Percentiles rank a stretch among this genome's conserved stretches.
phyloP scores from a whole-genome alignment of 2,329 filamentous ascomycete species.

The Ambrosiella xylebori region DNA sequence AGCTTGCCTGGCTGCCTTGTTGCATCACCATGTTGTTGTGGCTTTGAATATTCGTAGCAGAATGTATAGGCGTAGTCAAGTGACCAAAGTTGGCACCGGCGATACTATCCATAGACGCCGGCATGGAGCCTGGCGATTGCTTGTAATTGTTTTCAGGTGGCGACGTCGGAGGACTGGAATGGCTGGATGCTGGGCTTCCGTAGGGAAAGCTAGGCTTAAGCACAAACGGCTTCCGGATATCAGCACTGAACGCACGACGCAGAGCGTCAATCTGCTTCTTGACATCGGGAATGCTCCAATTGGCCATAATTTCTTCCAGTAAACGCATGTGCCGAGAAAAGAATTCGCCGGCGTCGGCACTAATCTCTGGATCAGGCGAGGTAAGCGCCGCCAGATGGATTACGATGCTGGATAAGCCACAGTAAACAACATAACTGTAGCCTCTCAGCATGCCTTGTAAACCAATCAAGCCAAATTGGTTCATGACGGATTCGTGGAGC shows the following conservation, averaged over 20 bases:
- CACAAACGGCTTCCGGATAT: conserved; percentile 70
- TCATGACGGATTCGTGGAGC: conserved; percentile 67
- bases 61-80: conserved; percentile 1
- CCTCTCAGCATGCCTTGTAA: conserved; percentile 84
- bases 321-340: conserved; percentile 91
- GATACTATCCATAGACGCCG: conserved; percentile 5
- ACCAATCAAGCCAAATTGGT: conserved; percentile 60
- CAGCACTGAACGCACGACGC: conserved; percentile 78
- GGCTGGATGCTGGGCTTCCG: conserved; percentile 54
- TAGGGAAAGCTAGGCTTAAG: conserved; percentile 78
- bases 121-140: conserved; percentile 6
- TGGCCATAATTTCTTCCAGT: conserved; percentile 64
- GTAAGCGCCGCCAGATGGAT: conserved; percentile 85
- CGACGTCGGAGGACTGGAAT: conserved; percentile 45
- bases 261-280: conserved; percentile 79
- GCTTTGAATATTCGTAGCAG: conserved; percentile 16
- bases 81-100: conserved; percentile 3
- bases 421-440: conserved; percentile 91
- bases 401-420: conserved; percentile 77
- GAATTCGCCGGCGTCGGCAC: conserved; percentile 68
- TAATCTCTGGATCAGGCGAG: conserved; percentile 78
- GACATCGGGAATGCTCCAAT: conserved; percentile 80
- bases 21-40: conserved; percentile 12
- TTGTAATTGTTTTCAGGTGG: conserved; percentile 10
- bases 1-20: conserved; percentile 34